phyloP scores from a whole-genome alignment of 805 yeast species.

The Candida coleopterorum region DNA sequence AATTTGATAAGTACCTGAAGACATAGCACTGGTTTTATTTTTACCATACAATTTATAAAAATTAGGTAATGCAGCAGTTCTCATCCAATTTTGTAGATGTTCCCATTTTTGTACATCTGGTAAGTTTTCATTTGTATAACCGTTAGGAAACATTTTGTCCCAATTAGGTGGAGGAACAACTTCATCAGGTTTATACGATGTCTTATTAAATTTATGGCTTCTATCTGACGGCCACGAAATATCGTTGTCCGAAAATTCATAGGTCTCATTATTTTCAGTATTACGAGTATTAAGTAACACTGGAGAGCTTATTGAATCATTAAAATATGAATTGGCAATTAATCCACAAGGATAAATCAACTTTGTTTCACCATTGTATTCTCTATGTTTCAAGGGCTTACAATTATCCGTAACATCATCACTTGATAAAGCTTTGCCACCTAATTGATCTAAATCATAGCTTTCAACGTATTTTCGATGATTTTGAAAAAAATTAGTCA shows the following conservation, averaged over 20 bases:
- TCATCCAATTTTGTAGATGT: slow-evolving; percentile 95
- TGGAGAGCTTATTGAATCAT: slow-evolving; percentile 71
- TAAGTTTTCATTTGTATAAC: slow-evolving; percentile 77
- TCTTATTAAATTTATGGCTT: slow-evolving; percentile 59
- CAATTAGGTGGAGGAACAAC: slow-evolving; percentile 96
- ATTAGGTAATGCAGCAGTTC: slow-evolving; percentile 89
- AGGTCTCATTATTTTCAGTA: slow-evolving; percentile 39
- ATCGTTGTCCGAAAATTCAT: slow-evolving; percentile 45
- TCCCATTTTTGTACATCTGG: slow-evolving; percentile 78
- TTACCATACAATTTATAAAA: slow-evolving; percentile 80
- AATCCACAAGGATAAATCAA: slow-evolving; percentile 87
- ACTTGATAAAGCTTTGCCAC: slow-evolving; percentile 63
- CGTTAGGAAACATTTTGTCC: slow-evolving; percentile 74
- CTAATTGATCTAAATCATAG: slow-evolving; percentile 73
- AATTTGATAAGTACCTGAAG: slow-evolving; percentile 65
- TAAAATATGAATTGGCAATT: slow-evolving; percentile 88
- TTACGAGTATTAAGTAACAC: slow-evolving; percentile 39
- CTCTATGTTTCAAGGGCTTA: slow-evolving; percentile 33
- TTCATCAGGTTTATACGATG: slow-evolving; percentile 60
- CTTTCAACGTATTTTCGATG: slow-evolving; percentile 91
- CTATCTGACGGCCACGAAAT: slow-evolving; percentile 87
- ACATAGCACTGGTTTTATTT: slow-evolving; percentile 54
- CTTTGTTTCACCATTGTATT: slow-evolving; percentile 38
- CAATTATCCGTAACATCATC: slow-evolving; percentile 42
- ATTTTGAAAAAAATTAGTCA: slow-evolving; percentile 90